Evolutionary conservation across 1,284 basidiomycete genomes (phyloP).

Genomic region (Ganoderma meredithae): DNA sequence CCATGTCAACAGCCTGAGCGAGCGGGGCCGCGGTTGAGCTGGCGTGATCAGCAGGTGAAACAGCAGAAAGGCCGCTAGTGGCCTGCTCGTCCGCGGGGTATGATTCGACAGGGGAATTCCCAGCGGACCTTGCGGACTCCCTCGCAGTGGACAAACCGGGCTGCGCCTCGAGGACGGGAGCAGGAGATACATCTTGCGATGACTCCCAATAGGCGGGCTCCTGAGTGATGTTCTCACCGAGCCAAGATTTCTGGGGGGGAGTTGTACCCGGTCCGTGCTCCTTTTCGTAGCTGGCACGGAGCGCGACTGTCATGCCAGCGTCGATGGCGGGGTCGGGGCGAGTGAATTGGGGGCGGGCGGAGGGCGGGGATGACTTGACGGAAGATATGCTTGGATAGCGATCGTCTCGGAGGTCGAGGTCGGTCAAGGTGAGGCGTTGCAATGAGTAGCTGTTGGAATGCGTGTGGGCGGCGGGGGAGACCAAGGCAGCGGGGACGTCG

Average conservation of each 20-base stretch:
- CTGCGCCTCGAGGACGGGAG: slow-evolving; percentile 32
- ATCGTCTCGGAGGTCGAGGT: slow-evolving; percentile 67
- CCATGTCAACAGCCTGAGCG: slow-evolving; percentile 37
- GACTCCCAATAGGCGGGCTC: slow-evolving; percentile 33
- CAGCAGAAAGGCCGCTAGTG: slow-evolving; percentile 28
- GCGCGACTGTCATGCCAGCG: slow-evolving; percentile 32
- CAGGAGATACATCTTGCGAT: slow-evolving; percentile 21
- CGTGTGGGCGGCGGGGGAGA: slow-evolving; percentile 42
- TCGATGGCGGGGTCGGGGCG: slow-evolving; percentile 28
- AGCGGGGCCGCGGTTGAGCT: slow-evolving; percentile 23
- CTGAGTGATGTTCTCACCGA: slow-evolving; percentile 38
- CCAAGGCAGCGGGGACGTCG: slow-evolving; percentile 33
- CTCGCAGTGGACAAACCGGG: slow-evolving; percentile 20
- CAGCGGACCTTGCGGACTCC: slow-evolving; percentile 31
- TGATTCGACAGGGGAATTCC: slow-evolving; percentile 27
- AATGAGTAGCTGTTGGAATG: slow-evolving; percentile 51
- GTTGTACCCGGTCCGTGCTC: slow-evolving; percentile 22
- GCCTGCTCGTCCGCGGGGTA: slow-evolving; percentile 26
- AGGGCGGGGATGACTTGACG: slow-evolving; percentile 24
- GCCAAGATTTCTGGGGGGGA: slow-evolving; percentile 31
- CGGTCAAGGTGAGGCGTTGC: slow-evolving; percentile 57
- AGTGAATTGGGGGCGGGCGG: slow-evolving; percentile 13
- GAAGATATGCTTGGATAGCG: slow-evolving; percentile 60
- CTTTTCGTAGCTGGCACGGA: slow-evolving; percentile 37
- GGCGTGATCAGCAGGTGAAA: slow-evolving; percentile 19